Percentiles rank a stretch among this genome's conserved stretches.
These are phyloP conservation scores for Caulochytrium protostelioides DNA, from an alignment of 371 early-diverging fungal genomes.

Conservation along the genomic window DNA sequence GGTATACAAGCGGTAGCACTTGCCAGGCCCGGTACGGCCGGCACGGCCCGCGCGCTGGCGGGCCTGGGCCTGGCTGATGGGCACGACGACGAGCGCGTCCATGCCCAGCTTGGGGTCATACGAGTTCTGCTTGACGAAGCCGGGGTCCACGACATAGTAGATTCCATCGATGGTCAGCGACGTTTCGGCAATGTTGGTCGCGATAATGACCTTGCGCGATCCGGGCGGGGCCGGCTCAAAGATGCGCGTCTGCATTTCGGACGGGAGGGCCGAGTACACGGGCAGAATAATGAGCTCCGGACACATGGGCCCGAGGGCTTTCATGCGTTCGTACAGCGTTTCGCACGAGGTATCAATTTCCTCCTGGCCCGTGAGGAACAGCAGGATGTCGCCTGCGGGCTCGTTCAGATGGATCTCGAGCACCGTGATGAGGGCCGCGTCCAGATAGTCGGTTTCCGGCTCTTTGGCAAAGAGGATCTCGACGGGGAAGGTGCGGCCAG, in stretches of 20 bases:
- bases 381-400: conserved; percentile 88
- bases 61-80: conserved; percentile 91
- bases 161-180: conserved; percentile 98
- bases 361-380: conserved; percentile 96
- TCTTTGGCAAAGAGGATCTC: conserved; percentile 85
- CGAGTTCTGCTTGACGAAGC: conserved; percentile 93
- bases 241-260: conserved; percentile 78
- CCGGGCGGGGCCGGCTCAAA: conserved; percentile 88
- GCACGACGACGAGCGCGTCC: conserved; percentile 78
- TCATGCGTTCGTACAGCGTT: conserved; percentile 81
- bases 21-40: conserved; percentile 92
- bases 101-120: conserved; percentile 85
- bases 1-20: conserved; percentile 88
- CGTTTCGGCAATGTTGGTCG: conserved; percentile 98
- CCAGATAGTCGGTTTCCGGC: conserved; percentile 83
- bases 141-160: conserved; percentile 93
- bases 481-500: conserved; percentile 87
- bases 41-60: conserved; percentile 96
- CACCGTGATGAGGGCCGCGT: conserved; percentile 74
- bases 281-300: conserved; percentile 84
- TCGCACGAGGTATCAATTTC: conserved; percentile 83
- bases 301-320: conserved; percentile 76
- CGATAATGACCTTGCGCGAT: conserved; percentile 82
- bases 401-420: conserved; percentile 92
- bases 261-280: conserved; percentile 81